Conservation (phyloP, 2,329 filamentous ascomycete genomes). For the Calonectria pteridis region DNA sequence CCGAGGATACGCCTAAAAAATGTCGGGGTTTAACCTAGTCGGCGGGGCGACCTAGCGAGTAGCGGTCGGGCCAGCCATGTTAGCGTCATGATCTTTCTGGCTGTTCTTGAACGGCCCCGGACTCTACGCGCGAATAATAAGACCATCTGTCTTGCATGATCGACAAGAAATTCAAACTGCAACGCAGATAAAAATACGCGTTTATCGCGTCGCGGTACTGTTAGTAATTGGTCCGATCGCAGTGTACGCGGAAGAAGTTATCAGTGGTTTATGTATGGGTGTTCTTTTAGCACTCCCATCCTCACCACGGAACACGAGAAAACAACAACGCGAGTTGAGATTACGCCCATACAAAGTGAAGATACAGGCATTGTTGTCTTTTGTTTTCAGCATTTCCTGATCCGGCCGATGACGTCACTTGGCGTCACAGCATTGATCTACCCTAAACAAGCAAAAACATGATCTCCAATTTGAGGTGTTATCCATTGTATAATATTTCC, state of each 20-base stretch:
- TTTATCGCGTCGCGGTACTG: neutral
- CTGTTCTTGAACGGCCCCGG: neutral
- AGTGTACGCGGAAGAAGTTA: neutral
- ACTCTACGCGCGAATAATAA: neutral
- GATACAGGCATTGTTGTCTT: neutral
- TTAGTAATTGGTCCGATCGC: neutral
- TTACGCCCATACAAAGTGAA: no score
- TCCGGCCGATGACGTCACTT: neutral
- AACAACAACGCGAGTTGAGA: no score
- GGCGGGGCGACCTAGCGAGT: neutral
- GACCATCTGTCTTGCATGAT: neutral
- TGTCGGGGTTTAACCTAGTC: neutral
- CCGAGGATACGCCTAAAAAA: constrained; percentile 2
- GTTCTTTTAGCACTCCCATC: neutral
- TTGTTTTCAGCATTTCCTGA: neutral
- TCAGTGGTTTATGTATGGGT: no score
- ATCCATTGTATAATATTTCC: neutral
- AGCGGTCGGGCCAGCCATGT: neutral
- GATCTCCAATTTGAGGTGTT: neutral
- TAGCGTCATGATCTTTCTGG: neutral
- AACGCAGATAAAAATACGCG: no score
- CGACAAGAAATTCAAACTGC: neutral
- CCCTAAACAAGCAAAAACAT: neutral
- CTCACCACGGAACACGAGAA: no score
- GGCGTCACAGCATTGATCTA: no score